These are phyloP conservation scores for Fraxinus albicans DNA, from an alignment of 305 asterid genomes.

Conservation along the genomic window DNA sequence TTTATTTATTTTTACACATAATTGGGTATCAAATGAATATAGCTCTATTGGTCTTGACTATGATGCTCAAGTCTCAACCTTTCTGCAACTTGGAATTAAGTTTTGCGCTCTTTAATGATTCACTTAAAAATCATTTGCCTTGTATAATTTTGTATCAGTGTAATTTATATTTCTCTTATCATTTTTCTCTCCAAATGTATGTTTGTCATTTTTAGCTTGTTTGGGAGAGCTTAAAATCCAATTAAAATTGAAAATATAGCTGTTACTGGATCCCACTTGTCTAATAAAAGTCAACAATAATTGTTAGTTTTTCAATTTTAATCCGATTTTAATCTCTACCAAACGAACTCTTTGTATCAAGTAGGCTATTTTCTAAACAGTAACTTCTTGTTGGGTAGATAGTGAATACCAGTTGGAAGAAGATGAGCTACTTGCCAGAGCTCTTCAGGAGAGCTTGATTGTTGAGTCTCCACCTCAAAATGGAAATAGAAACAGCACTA, in stretches of 20 bases:
- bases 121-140: not conserved
- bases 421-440: slow-evolving; percentile 81
- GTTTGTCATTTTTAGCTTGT: not conserved
- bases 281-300: no score
- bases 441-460: slow-evolving; percentile 74
- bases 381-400: slow-evolving; percentile 29
- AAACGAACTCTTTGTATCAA: not conserved
- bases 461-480: slow-evolving; percentile 54
- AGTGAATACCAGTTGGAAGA: slow-evolving; percentile 55
- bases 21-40: not conserved
- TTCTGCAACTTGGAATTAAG: not conserved
- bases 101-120: not conserved
- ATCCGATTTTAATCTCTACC: no score
- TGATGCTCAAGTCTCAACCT: not conserved
- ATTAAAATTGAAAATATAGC: no score
- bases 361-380: slow-evolving; percentile 1
- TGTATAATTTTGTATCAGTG: not conserved
- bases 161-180: not conserved
- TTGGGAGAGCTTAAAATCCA: no score
- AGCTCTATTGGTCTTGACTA: not conserved
- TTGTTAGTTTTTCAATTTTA: no score
- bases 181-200: not conserved
- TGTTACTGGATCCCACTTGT: no score
- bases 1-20: not conserved
- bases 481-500: slow-evolving; percentile 23